A percentile compares a stretch with the other conserved stretches of the same genome.
Conservation (phyloP, 768 basidiomycete genomes). For the Russula sp. region DNA sequence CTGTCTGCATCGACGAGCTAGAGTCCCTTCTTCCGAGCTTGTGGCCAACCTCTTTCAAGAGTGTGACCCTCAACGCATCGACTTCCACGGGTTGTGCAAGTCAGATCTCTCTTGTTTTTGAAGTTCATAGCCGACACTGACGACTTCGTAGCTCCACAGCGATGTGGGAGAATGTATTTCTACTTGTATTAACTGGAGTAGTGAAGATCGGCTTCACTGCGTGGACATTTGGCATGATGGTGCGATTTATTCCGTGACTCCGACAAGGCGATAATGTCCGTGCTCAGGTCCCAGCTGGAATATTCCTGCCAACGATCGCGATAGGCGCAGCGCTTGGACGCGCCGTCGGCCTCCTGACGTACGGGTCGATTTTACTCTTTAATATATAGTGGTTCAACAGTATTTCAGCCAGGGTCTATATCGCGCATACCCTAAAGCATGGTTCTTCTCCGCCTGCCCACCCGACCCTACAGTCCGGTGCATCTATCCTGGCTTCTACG, state of each 20-base stretch:
- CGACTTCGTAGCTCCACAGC: constrained; percentile 48
- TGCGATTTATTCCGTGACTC: constrained; percentile 24
- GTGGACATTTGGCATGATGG: constrained; percentile 80
- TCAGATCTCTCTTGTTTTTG: constrained; percentile 31
- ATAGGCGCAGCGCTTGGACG: constrained; percentile 70
- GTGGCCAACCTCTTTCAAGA: constrained; percentile 82
- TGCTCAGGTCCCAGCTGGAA: constrained; percentile 64
- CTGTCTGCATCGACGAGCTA: constrained; percentile 23
- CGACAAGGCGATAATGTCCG: background rate
- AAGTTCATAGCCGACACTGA: background rate
- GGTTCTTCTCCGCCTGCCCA: constrained; percentile 67
- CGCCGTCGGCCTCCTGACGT: constrained; percentile 65
- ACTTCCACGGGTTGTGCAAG: constrained; percentile 81
- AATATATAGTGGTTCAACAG: background rate
- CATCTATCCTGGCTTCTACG: constrained; percentile 71
- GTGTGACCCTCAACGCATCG: constrained; percentile 60
- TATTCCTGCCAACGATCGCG: constrained; percentile 70
- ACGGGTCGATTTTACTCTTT: constrained; percentile 24
- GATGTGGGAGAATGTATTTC: constrained; percentile 60
- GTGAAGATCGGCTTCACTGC: constrained; percentile 60
- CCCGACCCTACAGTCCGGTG: constrained; percentile 64
- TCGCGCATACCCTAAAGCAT: constrained; percentile 57
- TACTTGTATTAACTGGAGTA: constrained; percentile 55
- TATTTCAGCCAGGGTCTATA: constrained; percentile 56
- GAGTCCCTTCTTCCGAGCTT: constrained; percentile 72